Conservation (phyloP, 805 yeast species). For the Wickerhamiella slavikovae region DNA sequence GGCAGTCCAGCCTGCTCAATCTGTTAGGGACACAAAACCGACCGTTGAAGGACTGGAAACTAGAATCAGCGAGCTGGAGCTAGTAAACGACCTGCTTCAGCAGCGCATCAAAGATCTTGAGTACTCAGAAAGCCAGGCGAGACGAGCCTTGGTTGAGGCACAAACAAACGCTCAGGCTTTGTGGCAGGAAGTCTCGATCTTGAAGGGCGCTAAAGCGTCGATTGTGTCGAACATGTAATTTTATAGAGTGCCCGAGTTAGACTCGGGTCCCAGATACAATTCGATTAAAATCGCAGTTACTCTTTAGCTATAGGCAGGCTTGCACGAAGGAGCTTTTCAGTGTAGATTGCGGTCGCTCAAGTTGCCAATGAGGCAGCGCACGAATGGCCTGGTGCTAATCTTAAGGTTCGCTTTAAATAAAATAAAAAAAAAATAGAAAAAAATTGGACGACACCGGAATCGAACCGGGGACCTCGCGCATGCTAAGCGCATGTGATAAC, state of each 20-base stretch:
- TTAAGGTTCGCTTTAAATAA: too few species aligned
- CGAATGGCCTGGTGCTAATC: too few species aligned
- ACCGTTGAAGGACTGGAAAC: slow-evolving; percentile 35
- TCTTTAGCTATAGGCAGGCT: too few species aligned
- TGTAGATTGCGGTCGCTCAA: too few species aligned
- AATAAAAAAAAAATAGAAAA: slow-evolving; percentile 5
- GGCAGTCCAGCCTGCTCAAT: not conserved
- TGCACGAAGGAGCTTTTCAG: too few species aligned
- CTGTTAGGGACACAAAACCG: too few species aligned
- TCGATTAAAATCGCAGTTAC: too few species aligned
- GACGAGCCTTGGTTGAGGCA: slow-evolving; percentile 9
- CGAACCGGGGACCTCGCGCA: slow-evolving; percentile 9
- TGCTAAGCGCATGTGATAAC: slow-evolving; percentile 9
- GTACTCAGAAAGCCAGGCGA: slow-evolving; percentile 18
- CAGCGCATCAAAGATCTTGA: slow-evolving; percentile 72
- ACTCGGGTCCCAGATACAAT: too few species aligned
- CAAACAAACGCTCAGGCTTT: slow-evolving; percentile 4
- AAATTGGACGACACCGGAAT: slow-evolving; percentile 5
- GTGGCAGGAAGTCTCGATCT: slow-evolving; percentile 3
- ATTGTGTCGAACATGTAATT: too few species aligned
- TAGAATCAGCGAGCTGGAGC: slow-evolving; percentile 68
- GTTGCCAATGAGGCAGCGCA: too few species aligned
- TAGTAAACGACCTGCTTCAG: slow-evolving; percentile 74
- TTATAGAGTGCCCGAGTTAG: too few species aligned
- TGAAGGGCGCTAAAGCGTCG: too few species aligned